Evolutionary conservation across 495 filamentous ascomycete species (phyloP).

Genomic region (Lindgomyces ingoldianus): DNA sequence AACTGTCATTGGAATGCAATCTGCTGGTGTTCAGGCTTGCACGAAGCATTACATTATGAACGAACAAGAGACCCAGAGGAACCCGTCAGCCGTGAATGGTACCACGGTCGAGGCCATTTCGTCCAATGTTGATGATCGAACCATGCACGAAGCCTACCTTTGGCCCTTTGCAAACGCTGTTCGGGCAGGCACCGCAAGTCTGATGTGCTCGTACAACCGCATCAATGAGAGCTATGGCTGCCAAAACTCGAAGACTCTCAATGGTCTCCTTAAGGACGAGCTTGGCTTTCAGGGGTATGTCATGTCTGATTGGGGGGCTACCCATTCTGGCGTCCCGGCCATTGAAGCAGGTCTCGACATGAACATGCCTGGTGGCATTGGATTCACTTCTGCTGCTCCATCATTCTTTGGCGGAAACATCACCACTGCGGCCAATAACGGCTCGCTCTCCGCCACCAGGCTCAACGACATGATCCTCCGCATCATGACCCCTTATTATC

Average conservation of each 20-base stretch:
- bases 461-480: slow-evolving; percentile 43
- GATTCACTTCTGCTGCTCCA: slow-evolving; percentile 17
- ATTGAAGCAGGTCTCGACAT: slow-evolving; percentile 42
- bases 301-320: slow-evolving; percentile 42
- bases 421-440: slow-evolving; percentile 39
- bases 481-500: slow-evolving; percentile 45
- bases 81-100: slow-evolving; percentile 15
- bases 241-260: slow-evolving; percentile 46
- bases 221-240: slow-evolving; percentile 43
- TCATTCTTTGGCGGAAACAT: slow-evolving; percentile 43
- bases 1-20: slow-evolving; percentile 58
- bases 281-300: slow-evolving; percentile 58
- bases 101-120: slow-evolving; percentile 23
- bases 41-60: slow-evolving; percentile 40
- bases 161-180: slow-evolving; percentile 45
- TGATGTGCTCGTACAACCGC: slow-evolving; percentile 49
- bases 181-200: slow-evolving; percentile 30
- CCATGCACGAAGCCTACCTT: slow-evolving; percentile 46
- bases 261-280: slow-evolving; percentile 56
- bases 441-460: slow-evolving; percentile 32
- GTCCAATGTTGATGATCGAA: slow-evolving; percentile 43
- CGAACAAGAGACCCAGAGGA: slow-evolving; percentile 39
- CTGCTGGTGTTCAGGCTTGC: slow-evolving; percentile 51
- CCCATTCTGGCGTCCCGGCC: slow-evolving; percentile 33
- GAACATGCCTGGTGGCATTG: slow-evolving; percentile 42